Evolutionary conservation across 768 basidiomycete species (phyloP).

Genomic region (Podaxis rugospora): DNA sequence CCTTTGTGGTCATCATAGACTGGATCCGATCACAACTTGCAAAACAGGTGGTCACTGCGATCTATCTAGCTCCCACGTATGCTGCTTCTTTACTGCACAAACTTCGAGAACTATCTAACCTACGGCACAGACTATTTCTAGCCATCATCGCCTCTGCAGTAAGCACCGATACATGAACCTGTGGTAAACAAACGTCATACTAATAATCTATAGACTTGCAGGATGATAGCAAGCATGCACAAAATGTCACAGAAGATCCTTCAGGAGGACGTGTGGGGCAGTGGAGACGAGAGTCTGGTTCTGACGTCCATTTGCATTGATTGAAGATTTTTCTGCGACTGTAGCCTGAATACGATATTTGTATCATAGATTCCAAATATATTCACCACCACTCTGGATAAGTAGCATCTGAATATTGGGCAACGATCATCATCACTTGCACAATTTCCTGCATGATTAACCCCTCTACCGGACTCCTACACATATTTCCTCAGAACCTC

Average conservation of each 20-base stretch:
- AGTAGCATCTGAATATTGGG: too few relatives aligned
- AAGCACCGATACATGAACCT: neutral
- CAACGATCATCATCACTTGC: too few relatives aligned
- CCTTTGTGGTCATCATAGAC: neutral
- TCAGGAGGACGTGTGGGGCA: neutral
- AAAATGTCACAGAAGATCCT: neutral
- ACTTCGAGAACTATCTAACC: neutral
- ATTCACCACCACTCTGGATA: too few relatives aligned
- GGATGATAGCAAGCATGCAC: constrained; percentile 12
- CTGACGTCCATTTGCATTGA: neutral
- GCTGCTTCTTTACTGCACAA: neutral
- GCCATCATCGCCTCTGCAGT: constrained; percentile 10
- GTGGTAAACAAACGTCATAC: neutral
- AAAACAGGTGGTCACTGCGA: neutral
- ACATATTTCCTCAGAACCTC: too few relatives aligned
- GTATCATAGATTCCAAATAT: too few relatives aligned
- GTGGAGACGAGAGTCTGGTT: neutral
- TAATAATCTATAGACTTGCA: constrained; percentile 1
- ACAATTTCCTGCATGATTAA: too few relatives aligned
- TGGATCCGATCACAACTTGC: neutral
- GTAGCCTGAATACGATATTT: too few relatives aligned
- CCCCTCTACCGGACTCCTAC: too few relatives aligned
- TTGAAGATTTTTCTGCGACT: neutral
- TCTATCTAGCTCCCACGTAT: constrained; percentile 11
- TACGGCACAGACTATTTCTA: neutral